phyloP scores from a whole-genome alignment of 2,329 filamentous ascomycete species.

The Paracoccidioides brasiliensis region DNA sequence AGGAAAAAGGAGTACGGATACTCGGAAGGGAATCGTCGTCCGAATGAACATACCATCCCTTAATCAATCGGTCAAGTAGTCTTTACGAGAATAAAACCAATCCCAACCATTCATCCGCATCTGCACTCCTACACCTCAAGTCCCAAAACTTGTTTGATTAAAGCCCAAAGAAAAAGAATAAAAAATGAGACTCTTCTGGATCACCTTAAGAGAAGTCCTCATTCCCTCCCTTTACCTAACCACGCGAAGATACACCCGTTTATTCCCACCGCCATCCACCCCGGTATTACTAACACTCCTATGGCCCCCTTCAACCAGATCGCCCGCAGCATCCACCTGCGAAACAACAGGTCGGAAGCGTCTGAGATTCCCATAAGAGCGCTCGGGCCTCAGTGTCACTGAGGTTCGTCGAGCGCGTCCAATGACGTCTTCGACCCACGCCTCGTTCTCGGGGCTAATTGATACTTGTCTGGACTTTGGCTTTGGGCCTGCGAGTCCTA shows the following conservation, averaged over 20 bases:
- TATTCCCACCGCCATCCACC: slow-evolving; percentile 21
- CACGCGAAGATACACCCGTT: slow-evolving; percentile 27
- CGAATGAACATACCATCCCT: neutral
- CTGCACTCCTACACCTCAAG: neutral
- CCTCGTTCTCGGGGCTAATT: slow-evolving; percentile 34
- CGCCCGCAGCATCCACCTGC: slow-evolving; percentile 1
- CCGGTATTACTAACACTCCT: slow-evolving; percentile 29
- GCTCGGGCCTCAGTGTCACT: slow-evolving; percentile 20
- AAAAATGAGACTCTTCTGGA: too few relatives aligned
- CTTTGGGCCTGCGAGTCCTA: slow-evolving; percentile 34
- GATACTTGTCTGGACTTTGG: slow-evolving; percentile 27
- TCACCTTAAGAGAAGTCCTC: neutral
- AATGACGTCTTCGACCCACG: slow-evolving; percentile 36
- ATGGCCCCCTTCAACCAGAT: neutral
- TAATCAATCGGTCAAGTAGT: neutral
- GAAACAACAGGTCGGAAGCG: slow-evolving; percentile 5
- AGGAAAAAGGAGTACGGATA: neutral
- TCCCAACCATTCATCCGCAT: too few relatives aligned
- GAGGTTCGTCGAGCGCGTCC: slow-evolving; percentile 31
- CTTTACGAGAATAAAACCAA: slow-evolving; percentile 4
- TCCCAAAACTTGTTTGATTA: neutral
- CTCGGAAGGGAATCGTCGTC: neutral
- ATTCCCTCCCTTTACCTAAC: slow-evolving; percentile 14
- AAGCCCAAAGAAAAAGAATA: too few relatives aligned
- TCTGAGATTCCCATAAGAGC: slow-evolving; percentile 7